Evolutionary conservation across 2,329 filamentous ascomycete species (phyloP).

Genomic region (Amesomyces nigricolor): DNA sequence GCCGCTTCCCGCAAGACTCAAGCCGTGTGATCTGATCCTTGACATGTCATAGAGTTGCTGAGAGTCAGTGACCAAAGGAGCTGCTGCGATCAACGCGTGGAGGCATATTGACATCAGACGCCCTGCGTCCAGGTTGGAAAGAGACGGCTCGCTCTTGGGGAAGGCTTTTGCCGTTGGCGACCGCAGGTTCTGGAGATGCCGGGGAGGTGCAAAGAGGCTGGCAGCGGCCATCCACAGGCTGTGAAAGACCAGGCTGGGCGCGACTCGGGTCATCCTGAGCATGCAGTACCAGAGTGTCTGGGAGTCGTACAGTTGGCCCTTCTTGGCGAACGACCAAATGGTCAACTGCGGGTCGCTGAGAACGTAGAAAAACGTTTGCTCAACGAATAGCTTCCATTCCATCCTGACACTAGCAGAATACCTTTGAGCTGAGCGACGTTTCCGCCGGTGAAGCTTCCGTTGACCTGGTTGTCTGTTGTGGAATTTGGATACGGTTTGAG

Average conservation of each 20-base stretch:
- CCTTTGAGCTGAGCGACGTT: conserved; percentile 23
- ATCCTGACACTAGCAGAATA: conserved; percentile 34
- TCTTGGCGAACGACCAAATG: conserved; percentile 51
- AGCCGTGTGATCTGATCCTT: conserved; percentile 50
- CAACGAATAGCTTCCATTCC: conserved; percentile 56
- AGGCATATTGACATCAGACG: conserved; percentile 55
- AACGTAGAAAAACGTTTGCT: conserved; percentile 60
- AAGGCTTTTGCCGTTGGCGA: conserved; percentile 36
- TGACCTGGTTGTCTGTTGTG: conserved; percentile 27
- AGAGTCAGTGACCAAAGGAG: conserved; percentile 45
- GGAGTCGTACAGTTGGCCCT: conserved; percentile 51
- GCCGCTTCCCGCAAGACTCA: conserved; percentile 44
- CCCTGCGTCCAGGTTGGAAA: conserved; percentile 47
- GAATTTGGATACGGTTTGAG: conserved; percentile 31
- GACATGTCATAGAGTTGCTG: conserved; percentile 54
- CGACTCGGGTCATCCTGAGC: conserved; percentile 52
- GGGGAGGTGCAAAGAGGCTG: conserved; percentile 52
- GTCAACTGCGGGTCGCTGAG: conserved; percentile 52
- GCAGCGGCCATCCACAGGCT: conserved; percentile 59
- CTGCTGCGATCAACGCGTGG: conserved; percentile 55
- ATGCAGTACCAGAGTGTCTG: conserved; percentile 60
- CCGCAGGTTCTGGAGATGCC: conserved; percentile 37
- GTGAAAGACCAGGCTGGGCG: conserved; percentile 55
- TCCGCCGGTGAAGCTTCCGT: conserved; percentile 33
- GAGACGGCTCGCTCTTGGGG: conserved; percentile 31